Evolutionary conservation across 495 filamentous ascomycete species (phyloP).

Genomic region (Aspergillus panamensis): DNA sequence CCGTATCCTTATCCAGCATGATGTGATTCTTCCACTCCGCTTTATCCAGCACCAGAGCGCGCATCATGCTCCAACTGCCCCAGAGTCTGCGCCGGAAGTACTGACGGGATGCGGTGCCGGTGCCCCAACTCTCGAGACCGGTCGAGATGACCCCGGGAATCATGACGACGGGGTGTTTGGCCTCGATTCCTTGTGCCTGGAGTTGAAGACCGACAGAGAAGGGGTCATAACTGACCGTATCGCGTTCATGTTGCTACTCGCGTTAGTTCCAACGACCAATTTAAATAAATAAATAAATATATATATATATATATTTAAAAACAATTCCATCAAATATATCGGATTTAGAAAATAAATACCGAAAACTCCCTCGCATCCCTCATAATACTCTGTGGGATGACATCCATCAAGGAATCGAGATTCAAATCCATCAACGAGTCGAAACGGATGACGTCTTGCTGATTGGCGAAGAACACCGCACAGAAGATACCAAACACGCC

Average conservation of each 20-base stretch:
- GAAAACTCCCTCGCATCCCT: conserved; percentile 79
- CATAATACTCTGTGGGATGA: conserved; percentile 75
- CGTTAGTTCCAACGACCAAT: neutral
- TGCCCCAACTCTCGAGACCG: conserved; percentile 95
- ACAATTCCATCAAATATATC: too few relatives aligned
- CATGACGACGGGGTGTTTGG: conserved; percentile 89
- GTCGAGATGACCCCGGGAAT: conserved; percentile 97
- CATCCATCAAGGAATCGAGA: conserved; percentile 77
- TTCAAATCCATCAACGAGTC: conserved; percentile 77
- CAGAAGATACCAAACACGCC: conserved; percentile 77
- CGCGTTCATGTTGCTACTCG: conserved; percentile 71
- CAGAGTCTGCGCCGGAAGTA: conserved; percentile 93
- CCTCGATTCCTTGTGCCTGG: conserved; percentile 75
- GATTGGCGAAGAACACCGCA: conserved; percentile 80
- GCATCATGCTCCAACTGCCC: conserved; percentile 99
- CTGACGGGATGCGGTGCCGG: conserved; percentile 68
- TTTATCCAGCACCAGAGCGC: conserved; percentile 87
- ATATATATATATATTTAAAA: too few relatives aligned
- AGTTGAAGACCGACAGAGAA: conserved; percentile 85
- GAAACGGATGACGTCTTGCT: conserved; percentile 78
- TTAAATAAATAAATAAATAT: too few relatives aligned
- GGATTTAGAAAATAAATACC: conserved; percentile 40
- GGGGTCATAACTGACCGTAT: conserved; percentile 85
- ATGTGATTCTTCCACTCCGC: conserved; percentile 92
- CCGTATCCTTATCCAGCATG: conserved; percentile 90